Percentiles rank a stretch among this genome's conserved stretches.
phyloP scores from a whole-genome alignment of 208 protist species.

The Balamuthia mandrillaris region DNA sequence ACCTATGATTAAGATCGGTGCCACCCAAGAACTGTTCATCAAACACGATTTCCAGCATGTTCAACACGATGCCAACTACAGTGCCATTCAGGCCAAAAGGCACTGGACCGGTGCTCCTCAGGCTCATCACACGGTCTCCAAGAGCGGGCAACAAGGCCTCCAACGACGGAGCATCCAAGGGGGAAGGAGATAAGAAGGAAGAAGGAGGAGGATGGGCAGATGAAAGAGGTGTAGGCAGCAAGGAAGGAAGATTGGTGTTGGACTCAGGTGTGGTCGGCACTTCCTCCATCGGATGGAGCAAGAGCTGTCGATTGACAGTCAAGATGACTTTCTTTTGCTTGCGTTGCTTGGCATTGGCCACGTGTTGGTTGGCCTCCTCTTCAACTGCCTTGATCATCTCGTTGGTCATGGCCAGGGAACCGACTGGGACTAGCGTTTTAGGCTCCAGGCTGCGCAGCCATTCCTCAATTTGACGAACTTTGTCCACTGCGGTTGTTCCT shows the following conservation, averaged over 20 bases:
- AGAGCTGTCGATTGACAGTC: too few species aligned
- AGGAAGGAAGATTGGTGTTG: too few species aligned
- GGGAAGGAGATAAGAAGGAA: too few species aligned
- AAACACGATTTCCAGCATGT: constrained; percentile 16
- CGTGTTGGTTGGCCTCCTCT: constrained; percentile 10
- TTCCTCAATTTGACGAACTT: constrained; percentile 5
- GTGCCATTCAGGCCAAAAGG: constrained; percentile 17
- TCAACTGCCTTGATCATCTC: constrained; percentile 5
- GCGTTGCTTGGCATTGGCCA: background rate
- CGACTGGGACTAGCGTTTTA: constrained; percentile 26
- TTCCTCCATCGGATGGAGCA: too few species aligned
- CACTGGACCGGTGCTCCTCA: background rate
- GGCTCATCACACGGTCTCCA: background rate
- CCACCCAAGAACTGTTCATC: constrained; percentile 29
- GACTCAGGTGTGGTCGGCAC: too few species aligned
- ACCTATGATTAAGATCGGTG: background rate
- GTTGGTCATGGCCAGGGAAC: constrained; percentile 23
- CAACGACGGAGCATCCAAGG: too few species aligned
- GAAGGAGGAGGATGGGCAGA: too few species aligned
- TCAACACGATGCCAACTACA: background rate
- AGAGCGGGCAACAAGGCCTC: too few species aligned
- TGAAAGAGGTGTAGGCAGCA: too few species aligned
- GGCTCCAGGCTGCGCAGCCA: background rate
- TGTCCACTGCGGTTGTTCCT: too few species aligned
- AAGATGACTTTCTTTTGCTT: background rate